Evolutionary conservation across 257 asterid genomes (phyloP), one percentile per base, ranked within the genome.

Genomic region (Prunella vulgaris): DNA sequence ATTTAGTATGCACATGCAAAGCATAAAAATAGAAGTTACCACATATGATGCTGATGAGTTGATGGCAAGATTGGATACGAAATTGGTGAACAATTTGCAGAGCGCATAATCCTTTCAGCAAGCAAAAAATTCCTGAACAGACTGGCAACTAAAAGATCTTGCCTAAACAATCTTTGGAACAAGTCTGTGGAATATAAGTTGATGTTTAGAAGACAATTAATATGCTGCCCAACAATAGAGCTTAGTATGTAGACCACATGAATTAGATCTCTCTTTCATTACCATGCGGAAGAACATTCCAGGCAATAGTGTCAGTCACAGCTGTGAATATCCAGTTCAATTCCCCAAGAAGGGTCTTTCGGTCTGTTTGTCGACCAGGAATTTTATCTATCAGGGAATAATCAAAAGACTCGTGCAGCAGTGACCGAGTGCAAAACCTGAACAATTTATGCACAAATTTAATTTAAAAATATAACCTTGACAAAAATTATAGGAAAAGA

Each of bases 231-330:
- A 69, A 48, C 44, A 64, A 4, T 71, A 22, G 56, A 46, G 25
- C 30, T 57, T 52, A n/a, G n/a, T n/a, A 56, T 25, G 42, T 27
- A 54, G 46, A 58, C 72, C 49, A 52, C 74, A 30, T 48, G 42
- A 71, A 49, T 25, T 57, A 59, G 15, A 68, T 42, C 24, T 75
- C 70, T 76, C 58, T 72, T 38, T 24, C 66, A 71, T 83, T 94
- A 94, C 99, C 99, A 79, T 89, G 97, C 4, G 99, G 96, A 38
- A 94, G 98, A 74, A 94, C 98, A 83, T 91, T 94, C 99, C 99
- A 94, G 78, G 99, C 99, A 68, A 94, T 94, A 74, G 98, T 94
- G 84, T 91, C 97, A 30, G 99, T 94, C 28, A 94, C 96, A 64
- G 99, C 99, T 25, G 98, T 94, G 87, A 94, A 94, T 72, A 91